phyloP scores from a whole-genome alignment of 345 rosid species.

The Draba incana region DNA sequence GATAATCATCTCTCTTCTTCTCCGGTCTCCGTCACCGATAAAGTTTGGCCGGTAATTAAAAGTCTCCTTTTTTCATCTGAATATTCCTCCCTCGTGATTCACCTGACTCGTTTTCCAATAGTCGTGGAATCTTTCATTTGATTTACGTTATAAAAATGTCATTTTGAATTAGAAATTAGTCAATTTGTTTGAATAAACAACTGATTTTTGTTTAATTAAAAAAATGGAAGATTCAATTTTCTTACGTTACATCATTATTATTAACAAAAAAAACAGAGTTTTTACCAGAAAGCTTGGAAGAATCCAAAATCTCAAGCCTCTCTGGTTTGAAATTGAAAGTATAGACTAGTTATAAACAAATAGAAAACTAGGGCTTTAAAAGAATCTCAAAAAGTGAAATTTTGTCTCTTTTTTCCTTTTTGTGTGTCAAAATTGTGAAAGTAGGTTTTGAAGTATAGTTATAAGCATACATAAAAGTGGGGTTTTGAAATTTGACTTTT shows the following conservation, averaged over 20 bases:
- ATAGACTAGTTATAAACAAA: too few relatives aligned
- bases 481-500: too few relatives aligned
- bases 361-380: neutral
- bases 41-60: constrained; percentile 79
- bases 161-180: constrained; percentile 1
- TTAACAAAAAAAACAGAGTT: neutral
- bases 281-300: constrained; percentile 19
- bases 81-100: neutral
- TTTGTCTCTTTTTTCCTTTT: constrained; percentile 8
- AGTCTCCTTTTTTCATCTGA: constrained; percentile 15
- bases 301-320: too few relatives aligned
- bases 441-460: constrained; percentile 70
- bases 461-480: too few relatives aligned
- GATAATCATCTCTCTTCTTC: constrained; percentile 20
- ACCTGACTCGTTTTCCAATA: neutral
- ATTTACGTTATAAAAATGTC: neutral
- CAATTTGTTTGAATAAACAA: constrained; percentile 1
- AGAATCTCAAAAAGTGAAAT: neutral
- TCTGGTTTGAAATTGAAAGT: too few relatives aligned
- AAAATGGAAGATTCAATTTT: neutral
- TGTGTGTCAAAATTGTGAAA: neutral
- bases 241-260: neutral
- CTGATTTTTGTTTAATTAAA: too few relatives aligned
- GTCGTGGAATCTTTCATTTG: neutral
- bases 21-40: constrained; percentile 36